Conservation (phyloP, 75 land plant species). For the Cupressus sempervirens region DNA sequence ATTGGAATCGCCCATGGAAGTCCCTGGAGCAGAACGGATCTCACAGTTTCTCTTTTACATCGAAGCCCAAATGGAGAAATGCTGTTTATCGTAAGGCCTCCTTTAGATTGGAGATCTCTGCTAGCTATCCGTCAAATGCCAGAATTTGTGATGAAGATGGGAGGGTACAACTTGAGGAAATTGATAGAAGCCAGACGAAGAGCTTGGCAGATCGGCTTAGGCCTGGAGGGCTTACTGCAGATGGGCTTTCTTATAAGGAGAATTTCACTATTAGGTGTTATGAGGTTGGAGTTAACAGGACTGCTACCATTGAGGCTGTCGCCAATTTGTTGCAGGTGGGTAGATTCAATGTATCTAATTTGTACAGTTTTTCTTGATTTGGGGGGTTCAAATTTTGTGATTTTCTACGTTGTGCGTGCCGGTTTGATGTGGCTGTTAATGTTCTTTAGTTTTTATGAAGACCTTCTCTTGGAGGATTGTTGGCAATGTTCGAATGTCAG, state of each 20-base stretch:
- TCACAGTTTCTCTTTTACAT: background rate
- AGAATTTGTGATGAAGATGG: background rate
- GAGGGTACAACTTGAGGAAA: background rate
- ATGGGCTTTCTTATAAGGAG: constrained; percentile 75
- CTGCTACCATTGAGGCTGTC: constrained; percentile 88
- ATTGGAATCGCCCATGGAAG: background rate
- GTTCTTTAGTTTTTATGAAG: background rate
- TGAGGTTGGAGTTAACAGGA: constrained; percentile 89
- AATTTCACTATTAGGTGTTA: constrained; percentile 81
- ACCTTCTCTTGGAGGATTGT: background rate
- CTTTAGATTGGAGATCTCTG: background rate
- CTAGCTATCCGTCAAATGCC: background rate
- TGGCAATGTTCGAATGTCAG: background rate
- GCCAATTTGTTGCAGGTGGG: constrained; percentile 89
- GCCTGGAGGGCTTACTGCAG: constrained; percentile 48
- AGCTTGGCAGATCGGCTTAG: constrained; percentile 47
- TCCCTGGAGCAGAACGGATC: background rate
- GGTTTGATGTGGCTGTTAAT: background rate
- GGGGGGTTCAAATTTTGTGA: background rate
- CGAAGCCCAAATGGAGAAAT: background rate
- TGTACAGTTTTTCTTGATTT: background rate
- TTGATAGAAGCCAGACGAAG: background rate
- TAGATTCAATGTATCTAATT: background rate
- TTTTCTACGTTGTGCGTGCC: background rate
- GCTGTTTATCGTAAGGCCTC: background rate